Conservation (phyloP, 2,329 filamentous ascomycete species). For the Ceratocystis huliohia region DNA sequence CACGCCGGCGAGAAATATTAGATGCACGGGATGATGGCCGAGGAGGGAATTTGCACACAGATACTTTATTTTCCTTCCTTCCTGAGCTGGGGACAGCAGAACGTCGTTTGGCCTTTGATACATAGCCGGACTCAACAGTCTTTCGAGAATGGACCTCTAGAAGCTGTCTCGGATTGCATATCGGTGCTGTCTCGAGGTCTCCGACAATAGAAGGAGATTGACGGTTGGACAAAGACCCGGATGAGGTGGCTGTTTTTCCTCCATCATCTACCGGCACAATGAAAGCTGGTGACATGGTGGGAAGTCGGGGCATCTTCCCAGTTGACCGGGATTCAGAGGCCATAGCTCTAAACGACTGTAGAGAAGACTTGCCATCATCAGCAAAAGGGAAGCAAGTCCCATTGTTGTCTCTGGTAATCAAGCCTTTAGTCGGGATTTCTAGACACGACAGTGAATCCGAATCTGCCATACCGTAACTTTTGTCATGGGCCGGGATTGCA, state of each 20-base stretch:
- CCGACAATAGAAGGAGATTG: slow-evolving; percentile 15
- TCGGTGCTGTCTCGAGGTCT: slow-evolving; percentile 14
- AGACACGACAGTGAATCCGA: background rate
- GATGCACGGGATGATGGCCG: slow-evolving; percentile 20
- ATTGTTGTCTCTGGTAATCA: background rate
- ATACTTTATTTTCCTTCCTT: slow-evolving; percentile 2
- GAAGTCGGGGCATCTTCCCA: background rate
- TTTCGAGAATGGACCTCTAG: background rate
- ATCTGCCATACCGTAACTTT: background rate
- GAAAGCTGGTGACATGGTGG: slow-evolving; percentile 12
- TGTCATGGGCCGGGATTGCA: background rate
- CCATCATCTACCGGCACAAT: background rate
- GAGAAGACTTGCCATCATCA: background rate
- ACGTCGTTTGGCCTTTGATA: background rate
- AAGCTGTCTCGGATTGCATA: background rate
- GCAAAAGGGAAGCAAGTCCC: background rate
- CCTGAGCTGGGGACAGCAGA: background rate
- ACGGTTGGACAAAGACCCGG: no score
- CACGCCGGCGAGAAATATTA: slow-evolving; percentile 19
- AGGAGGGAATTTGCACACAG: background rate
- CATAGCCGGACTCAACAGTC: background rate
- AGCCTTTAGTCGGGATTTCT: background rate
- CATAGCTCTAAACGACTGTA: background rate
- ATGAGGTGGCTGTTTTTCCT: background rate
- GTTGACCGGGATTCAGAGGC: background rate